phyloP scores from a whole-genome alignment of 73 alveolate species.

The Effrenium voratum region DNA sequence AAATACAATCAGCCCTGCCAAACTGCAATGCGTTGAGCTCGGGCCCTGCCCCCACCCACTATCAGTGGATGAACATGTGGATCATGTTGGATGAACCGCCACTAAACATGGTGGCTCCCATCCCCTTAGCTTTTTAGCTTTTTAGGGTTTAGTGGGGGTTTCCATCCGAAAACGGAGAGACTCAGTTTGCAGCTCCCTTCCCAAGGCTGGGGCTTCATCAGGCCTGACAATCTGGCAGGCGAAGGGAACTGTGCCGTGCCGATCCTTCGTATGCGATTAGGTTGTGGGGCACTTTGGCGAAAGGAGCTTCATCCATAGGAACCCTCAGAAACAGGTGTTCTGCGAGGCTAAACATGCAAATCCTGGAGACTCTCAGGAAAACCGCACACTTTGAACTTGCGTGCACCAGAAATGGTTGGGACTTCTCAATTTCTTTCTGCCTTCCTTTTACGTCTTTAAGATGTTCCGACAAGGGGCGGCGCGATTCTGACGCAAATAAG shows the following conservation, averaged over 20 bases:
- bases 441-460: not conserved
- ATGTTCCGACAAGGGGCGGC: not conserved
- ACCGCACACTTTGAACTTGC: not conserved
- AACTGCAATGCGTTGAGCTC: too few species aligned
- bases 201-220: constrained; percentile 62
- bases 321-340: not conserved
- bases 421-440: not conserved
- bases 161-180: too few species aligned
- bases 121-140: too few species aligned
- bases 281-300: not conserved
- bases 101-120: too few species aligned
- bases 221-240: constrained; percentile 32
- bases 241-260: not conserved
- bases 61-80: too few species aligned
- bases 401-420: not conserved
- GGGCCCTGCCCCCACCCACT: too few species aligned
- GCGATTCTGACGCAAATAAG: not conserved
- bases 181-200: too few species aligned
- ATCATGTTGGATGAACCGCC: too few species aligned
- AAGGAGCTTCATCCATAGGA: not conserved
- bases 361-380: not conserved
- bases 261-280: not conserved
- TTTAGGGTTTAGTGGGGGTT: too few species aligned
- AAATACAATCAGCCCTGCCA: too few species aligned
- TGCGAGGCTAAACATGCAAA: too few species aligned